Evolutionary conservation across 1,284 basidiomycete genomes (phyloP).

Genomic region (Rhodotorula sp.): DNA sequence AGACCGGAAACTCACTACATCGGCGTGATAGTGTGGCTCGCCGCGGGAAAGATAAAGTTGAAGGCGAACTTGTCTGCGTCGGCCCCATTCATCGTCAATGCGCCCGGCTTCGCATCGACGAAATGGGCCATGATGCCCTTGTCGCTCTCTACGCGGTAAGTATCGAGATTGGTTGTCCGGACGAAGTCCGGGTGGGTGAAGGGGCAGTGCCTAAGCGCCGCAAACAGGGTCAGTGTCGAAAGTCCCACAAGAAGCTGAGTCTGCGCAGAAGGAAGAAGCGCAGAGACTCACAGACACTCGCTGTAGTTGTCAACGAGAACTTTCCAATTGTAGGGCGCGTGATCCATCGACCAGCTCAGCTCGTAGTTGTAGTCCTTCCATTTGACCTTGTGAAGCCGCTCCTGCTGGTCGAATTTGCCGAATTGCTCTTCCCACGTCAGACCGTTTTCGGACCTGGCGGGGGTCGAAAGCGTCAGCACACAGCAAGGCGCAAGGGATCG

Average conservation of each 20-base stretch:
- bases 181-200: conserved; percentile 16
- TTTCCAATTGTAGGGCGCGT: conserved; percentile 12
- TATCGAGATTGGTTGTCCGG: conserved; percentile 4
- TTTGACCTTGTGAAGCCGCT: conserved; percentile 2
- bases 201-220: neutral
- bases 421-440: conserved; percentile 12
- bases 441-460: conserved; percentile 2
- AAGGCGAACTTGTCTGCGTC: conserved; percentile 17
- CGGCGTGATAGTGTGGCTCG: conserved; percentile 3
- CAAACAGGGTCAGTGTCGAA: neutral
- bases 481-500: no score
- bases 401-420: conserved; percentile 11
- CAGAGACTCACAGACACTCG: neutral
- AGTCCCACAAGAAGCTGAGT: no score
- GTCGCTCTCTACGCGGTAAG: neutral
- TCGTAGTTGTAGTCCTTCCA: conserved; percentile 6
- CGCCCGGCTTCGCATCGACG: conserved; percentile 11
- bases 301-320: conserved; percentile 10
- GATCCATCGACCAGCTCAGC: neutral
- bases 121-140: conserved; percentile 9
- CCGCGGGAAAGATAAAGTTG: conserved; percentile 9
- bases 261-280: neutral
- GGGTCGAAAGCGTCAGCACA: no score
- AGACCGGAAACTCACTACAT: neutral
- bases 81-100: neutral